phyloP scores from a whole-genome alignment of 1,139 yeast species.

The Pichia sp. region DNA sequence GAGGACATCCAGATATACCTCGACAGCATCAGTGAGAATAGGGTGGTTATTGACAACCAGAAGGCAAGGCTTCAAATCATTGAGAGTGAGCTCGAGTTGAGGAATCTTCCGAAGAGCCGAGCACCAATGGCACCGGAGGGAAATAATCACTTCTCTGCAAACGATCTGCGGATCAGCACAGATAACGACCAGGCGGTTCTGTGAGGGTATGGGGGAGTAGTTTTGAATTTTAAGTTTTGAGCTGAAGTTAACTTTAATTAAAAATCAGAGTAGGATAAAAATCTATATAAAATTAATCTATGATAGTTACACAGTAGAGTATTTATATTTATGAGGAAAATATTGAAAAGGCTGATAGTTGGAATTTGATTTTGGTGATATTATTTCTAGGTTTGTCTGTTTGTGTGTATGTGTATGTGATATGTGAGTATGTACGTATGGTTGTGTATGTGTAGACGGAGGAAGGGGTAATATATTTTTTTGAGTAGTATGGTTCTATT shows the following conservation, averaged over 20 bases:
- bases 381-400: background rate
- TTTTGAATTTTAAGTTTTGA: background rate
- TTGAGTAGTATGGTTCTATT: too few relatives aligned
- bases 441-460: too few relatives aligned
- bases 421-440: background rate
- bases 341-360: background rate
- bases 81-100: constrained; percentile 29
- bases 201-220: too few relatives aligned
- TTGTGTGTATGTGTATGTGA: background rate
- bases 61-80: constrained; percentile 33
- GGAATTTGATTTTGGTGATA: background rate
- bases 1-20: constrained; percentile 20
- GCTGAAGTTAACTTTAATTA: background rate
- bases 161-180: background rate
- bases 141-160: background rate
- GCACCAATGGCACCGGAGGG: background rate
- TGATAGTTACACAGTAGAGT: background rate
- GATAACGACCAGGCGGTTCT: background rate
- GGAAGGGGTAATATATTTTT: too few relatives aligned
- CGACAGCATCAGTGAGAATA: constrained; percentile 20
- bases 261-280: background rate
- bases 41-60: constrained; percentile 33
- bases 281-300: background rate
- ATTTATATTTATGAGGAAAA: background rate
- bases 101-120: constrained; percentile 16